Evolutionary conservation across 1,284 basidiomycete species (phyloP).

Genomic region (Puccinia polysora): DNA sequence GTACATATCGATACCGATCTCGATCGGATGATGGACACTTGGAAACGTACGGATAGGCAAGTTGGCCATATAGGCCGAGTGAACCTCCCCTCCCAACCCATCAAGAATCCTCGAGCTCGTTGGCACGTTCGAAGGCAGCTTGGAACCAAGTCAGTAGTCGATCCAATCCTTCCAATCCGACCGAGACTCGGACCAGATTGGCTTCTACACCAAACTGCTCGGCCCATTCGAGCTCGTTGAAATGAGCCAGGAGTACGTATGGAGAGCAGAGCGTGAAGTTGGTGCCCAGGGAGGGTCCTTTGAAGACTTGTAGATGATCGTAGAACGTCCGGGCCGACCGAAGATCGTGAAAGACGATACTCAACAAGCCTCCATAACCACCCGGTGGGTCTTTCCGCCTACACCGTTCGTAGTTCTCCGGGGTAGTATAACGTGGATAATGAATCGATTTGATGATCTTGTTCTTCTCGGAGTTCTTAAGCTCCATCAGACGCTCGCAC

Average conservation of each 20-base stretch:
- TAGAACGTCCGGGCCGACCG: constrained; percentile 76
- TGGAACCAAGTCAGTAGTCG: constrained; percentile 64
- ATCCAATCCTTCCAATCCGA: constrained; percentile 78
- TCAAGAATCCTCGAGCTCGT: no score
- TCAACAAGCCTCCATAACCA: constrained; percentile 91
- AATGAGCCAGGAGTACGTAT: constrained; percentile 90
- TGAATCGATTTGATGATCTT: constrained; percentile 69
- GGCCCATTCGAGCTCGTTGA: constrained; percentile 86
- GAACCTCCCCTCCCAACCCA: no score
- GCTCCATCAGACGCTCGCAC: constrained; percentile 68
- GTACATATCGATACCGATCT: no score
- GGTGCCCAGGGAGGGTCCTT: constrained; percentile 90
- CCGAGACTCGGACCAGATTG: constrained; percentile 77
- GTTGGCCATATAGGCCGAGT: no score
- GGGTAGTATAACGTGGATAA: constrained; percentile 80
- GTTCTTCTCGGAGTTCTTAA: constrained; percentile 51
- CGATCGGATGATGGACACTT: no score
- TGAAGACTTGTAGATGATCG: constrained; percentile 73
- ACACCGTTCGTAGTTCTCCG: constrained; percentile 68
- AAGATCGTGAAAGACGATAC: constrained; percentile 71
- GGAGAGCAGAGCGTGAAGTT: constrained; percentile 93
- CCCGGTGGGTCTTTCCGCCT: constrained; percentile 56
- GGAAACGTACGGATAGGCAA: no score
- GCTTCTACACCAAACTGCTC: constrained; percentile 76
- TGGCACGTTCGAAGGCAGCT: constrained; percentile 61